phyloP scores from a whole-genome alignment of 495 filamentous ascomycete species.

The Penicillium paradoxum region DNA sequence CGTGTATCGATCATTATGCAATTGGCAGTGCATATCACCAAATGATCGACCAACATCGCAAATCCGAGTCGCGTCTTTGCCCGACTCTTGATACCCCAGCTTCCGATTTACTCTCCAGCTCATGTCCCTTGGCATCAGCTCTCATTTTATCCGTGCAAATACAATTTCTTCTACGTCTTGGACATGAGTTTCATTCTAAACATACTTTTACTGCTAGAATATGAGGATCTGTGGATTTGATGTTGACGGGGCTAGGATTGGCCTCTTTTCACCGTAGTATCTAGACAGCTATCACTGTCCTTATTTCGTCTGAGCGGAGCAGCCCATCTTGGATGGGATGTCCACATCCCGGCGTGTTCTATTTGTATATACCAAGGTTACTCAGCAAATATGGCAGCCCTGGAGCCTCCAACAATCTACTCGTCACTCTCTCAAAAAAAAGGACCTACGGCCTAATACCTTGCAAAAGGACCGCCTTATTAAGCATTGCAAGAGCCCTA shows the following conservation, averaged over 20 bases:
- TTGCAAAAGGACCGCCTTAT: too few relatives aligned
- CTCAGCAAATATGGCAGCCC: too few relatives aligned
- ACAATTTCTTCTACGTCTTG: constrained; percentile 6
- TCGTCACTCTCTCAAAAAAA: too few relatives aligned
- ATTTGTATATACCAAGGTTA: too few relatives aligned
- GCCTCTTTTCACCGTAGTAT: too few relatives aligned
- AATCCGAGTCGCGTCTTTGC: constrained; percentile 16
- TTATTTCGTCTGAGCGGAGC: too few relatives aligned
- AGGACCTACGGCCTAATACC: too few relatives aligned
- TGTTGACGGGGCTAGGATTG: not conserved
- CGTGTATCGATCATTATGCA: not conserved
- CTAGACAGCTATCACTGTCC: too few relatives aligned
- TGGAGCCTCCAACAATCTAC: too few relatives aligned
- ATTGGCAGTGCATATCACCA: constrained; percentile 6
- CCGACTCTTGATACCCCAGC: constrained; percentile 41
- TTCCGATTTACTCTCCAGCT: constrained; percentile 13
- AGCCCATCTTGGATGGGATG: too few relatives aligned
- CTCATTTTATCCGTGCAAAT: constrained; percentile 8
- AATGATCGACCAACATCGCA: constrained; percentile 15
- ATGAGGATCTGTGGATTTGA: not conserved
- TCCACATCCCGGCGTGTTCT: too few relatives aligned
- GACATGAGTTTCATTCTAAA: constrained; percentile 1
- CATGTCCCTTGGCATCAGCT: constrained; percentile 11
- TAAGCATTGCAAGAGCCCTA: too few relatives aligned
- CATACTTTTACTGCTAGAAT: not conserved